phyloP scores from a whole-genome alignment of 2,329 filamentous ascomycete species.

The Hypomyces rosellus region DNA sequence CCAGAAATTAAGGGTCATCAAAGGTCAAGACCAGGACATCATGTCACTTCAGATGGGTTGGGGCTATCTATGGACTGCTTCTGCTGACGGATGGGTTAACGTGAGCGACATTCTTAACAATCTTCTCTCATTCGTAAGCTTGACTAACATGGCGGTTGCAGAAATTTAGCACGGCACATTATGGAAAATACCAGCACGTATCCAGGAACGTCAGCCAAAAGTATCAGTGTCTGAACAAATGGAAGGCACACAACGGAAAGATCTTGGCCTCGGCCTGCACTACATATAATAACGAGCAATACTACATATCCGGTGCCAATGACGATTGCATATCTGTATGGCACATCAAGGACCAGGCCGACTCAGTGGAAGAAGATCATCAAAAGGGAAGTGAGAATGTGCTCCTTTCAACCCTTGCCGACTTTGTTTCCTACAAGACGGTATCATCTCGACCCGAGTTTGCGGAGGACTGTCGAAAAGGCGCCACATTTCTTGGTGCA shows the following conservation, averaged over 20 bases:
- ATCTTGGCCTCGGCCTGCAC: constrained; percentile 79
- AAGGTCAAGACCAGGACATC: constrained; percentile 72
- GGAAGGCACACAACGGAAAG: constrained; percentile 80
- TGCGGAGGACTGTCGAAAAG: constrained; percentile 84
- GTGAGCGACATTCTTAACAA: constrained; percentile 43
- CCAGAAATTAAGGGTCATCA: constrained; percentile 82
- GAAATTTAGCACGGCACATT: constrained; percentile 63
- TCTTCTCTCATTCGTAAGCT: accelerated
- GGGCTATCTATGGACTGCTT: constrained; percentile 79
- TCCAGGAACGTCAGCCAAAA: constrained; percentile 62
- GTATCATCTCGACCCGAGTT: constrained; percentile 83
- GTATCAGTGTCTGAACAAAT: constrained; percentile 71
- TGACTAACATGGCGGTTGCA: constrained; percentile 22
- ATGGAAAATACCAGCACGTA: constrained; percentile 47
- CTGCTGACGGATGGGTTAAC: constrained; percentile 80
- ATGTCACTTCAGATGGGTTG: constrained; percentile 82
- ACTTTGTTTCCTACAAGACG: constrained; percentile 88
- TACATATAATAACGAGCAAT: constrained; percentile 61
- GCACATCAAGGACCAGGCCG: constrained; percentile 53
- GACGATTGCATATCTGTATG: constrained; percentile 86
- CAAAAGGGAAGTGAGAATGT: constrained; percentile 40
- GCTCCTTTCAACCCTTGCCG: constrained; percentile 65
- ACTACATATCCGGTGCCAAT: constrained; percentile 92
- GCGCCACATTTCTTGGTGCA: constrained; percentile 82
- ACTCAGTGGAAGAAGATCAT: constrained; percentile 23